Evolutionary conservation across 129 eudicot genomes (phyloP), one percentile per base, ranked within the genome.

Genomic region (Centella asiatica): DNA sequence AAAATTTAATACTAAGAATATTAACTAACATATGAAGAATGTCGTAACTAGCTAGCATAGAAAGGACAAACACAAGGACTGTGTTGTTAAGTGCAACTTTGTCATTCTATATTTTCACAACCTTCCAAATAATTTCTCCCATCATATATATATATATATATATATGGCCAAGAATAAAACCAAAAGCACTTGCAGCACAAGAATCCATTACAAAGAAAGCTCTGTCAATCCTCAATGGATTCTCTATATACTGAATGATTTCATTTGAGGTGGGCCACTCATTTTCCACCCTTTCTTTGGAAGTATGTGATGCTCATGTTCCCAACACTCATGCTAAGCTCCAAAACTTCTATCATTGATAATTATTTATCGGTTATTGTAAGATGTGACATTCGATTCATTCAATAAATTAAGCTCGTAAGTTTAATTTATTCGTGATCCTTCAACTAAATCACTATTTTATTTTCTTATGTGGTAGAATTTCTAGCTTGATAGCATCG

Each of bases 201-300:
- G 72, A 75, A 79, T 83, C 78, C 90, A 77, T 51, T 49, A 67
- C 71, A 71, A 66, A 68, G 77, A 80, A 67, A 76, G 75, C 76
- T 62, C 76, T 70, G 75, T 59, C 80, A 80, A 62, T 46, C 72
- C 69, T 73, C 70, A 58, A 70, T 77, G 83, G 80, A 79, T 62
- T 74, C 69, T 74, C 50, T 19, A 45, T 22, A 55, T 55, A 51
- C 72, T 71, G 59, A 65, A 84, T 80, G 67, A 74, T 69, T n/a
- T 77, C 81, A 74, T 36, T 69, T 52, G 27, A 54, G 26, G 85
- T 67, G 81, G 85, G 76, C 33, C 85, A 62, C 29, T 31, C 33
- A 25, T 65, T 60, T 33, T 50, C 18, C 27, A 19, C 64, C 52
- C 28, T 39, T 25, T 5, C 19, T 44, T 69, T 69, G 67, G 74